Conservation (phyloP, 1,284 basidiomycete species). For the Cutaneotrichosporon sp. region DNA sequence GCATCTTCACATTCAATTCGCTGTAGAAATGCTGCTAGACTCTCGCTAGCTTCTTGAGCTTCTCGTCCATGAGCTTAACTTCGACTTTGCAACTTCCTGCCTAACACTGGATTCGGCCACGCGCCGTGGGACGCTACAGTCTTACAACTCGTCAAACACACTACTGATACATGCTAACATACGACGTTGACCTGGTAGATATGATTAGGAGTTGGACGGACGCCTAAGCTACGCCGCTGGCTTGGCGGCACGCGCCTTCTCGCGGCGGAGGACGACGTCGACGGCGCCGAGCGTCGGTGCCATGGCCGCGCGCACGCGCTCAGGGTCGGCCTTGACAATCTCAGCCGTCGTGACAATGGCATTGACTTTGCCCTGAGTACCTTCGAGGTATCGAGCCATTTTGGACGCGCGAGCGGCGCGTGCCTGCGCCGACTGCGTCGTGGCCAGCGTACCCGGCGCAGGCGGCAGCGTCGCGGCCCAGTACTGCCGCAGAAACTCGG, state of each 20-base stretch:
- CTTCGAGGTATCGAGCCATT: conserved; percentile 74
- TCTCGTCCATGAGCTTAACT: too few species aligned
- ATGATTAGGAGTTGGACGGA: too few species aligned
- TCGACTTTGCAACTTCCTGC: too few species aligned
- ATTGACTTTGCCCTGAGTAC: conserved; percentile 72
- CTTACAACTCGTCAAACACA: too few species aligned
- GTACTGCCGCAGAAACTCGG: conserved; percentile 93
- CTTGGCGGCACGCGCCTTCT: conserved; percentile 1
- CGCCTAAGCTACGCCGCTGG: neutral
- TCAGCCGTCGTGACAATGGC: conserved; percentile 64
- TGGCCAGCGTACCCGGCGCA: conserved; percentile 52
- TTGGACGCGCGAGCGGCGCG: conserved; percentile 69
- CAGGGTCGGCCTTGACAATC: conserved; percentile 59
- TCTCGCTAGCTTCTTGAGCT: too few species aligned
- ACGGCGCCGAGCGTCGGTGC: conserved; percentile 72
- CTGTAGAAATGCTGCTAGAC: too few species aligned
- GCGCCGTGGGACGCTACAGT: too few species aligned
- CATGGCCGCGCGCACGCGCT: conserved; percentile 65
- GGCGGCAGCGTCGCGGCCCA: conserved; percentile 85
- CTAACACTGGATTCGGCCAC: too few species aligned
- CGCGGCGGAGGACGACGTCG: conserved; percentile 58
- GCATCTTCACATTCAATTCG: too few species aligned
- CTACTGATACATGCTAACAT: too few species aligned
- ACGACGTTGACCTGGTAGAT: too few species aligned
- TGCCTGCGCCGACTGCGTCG: conserved; percentile 42